Base-by-base conservation (phyloP, 2,329 filamentous ascomycete species). In the Phoma sp. region DNA sequence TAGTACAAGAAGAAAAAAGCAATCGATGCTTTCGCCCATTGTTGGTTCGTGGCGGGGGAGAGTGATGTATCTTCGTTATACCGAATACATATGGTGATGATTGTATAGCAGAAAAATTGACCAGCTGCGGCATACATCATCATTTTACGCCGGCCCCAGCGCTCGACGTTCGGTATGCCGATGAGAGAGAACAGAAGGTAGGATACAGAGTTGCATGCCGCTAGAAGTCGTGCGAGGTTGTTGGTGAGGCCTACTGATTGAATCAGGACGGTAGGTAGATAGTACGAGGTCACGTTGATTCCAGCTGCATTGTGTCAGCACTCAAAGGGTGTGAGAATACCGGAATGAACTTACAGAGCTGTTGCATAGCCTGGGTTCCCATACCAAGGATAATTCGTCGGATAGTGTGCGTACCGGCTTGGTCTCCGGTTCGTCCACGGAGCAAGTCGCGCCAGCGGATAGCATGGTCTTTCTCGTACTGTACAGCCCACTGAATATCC, bases 231-330 rank as follows among this genome's bases (percentile, higher is more conserved):
- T 2, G 82, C 80, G 63, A 81, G 78, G 33, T 76, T 76, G 52
- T 84, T 77, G 25, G 71, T 71, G 21, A 86, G 77, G 0, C 84
- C 83, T 7, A 87, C 83, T 6, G 78, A 83, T 38, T 82, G 67
- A 47, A 83, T 86, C 7, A 87, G 78, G 0, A 88, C 83, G 30
- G 84, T 84, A 0, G 84, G 84, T 0, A 87, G 71, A 50, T 82
- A 85, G 57, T 82, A 82, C 4, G 67, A 72, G 4, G 76, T 77
- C 1, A 78, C 72, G 34, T 78, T 76, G 42, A 76, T 76, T 1
- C 68, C 60, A 45, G 65, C 54, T 62, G 11, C 4, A 4, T 20
- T 20, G 3, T 26, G 32, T 57, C 34, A 56, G 56, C 7, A 18
- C 17, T 61, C 15, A 62, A 67, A 5, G 2, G 39, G 7, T 5